Evolutionary conservation across 306 rosid species (phyloP).

Genomic region (Aeschynomene evenia): DNA sequence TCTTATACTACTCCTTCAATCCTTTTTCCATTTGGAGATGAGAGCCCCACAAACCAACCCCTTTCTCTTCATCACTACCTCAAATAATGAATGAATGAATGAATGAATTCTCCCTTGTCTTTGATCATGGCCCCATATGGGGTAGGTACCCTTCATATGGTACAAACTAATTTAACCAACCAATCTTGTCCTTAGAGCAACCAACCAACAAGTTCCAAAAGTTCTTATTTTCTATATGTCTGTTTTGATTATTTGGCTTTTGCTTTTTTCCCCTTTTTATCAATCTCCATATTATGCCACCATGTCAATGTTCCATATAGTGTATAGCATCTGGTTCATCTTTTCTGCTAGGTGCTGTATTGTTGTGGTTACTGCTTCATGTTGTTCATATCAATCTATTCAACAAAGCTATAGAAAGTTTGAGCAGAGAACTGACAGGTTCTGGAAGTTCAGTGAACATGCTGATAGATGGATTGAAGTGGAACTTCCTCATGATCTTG

Average conservation of each 20-base stretch:
- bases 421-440: constrained; percentile 76
- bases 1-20: constrained; percentile 24
- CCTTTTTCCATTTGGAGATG: no score
- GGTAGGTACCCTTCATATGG: constrained; percentile 32
- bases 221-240: constrained; percentile 3
- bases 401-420: constrained; percentile 43
- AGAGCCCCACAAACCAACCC: constrained; percentile 27
- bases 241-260: constrained; percentile 14
- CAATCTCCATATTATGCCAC: constrained; percentile 35
- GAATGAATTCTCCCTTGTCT: constrained; percentile 9
- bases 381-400: constrained; percentile 54
- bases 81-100: constrained; percentile 5
- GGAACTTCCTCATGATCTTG: constrained; percentile 65
- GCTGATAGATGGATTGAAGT: constrained; percentile 80
- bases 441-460: constrained; percentile 76
- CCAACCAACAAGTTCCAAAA: constrained; percentile 19
- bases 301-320: constrained; percentile 55
- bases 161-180: constrained; percentile 6
- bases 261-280: background rate
- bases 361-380: constrained; percentile 43
- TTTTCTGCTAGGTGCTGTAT: constrained; percentile 33
- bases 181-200: constrained; percentile 24
- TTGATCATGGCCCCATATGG: constrained; percentile 43
- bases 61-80: constrained; percentile 11
- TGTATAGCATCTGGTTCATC: constrained; percentile 51